Evolutionary conservation across 1,284 basidiomycete species (phyloP), one percentile per base, ranked within the genome.

Genomic region (Somion occarium): DNA sequence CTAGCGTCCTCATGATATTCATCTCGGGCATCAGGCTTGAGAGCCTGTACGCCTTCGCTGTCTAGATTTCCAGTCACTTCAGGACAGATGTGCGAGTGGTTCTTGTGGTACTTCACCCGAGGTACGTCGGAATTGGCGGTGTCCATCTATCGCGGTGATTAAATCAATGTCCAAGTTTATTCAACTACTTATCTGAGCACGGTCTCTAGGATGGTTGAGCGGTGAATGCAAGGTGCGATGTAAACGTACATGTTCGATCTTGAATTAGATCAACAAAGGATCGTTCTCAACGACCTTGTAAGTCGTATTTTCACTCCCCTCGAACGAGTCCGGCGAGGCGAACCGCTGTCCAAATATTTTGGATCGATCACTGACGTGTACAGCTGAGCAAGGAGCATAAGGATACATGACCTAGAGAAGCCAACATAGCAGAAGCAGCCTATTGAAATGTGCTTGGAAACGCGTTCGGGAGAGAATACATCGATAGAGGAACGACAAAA

Each of bases 281-380:
- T 67, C 64, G 48, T 65, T 64, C 48, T 48, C 58, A 38, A 66
- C 55, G 38, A 66, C 56, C 53, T 68, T 53, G 49, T 64, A 65
- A 25, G 59, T 54, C 48, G 63, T 61, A 53, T 67, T 68, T 55
- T 60, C 59, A 52, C 59, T 62, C 48, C 55, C 54, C 38, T 56
- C 59, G 55, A 68, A 66, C 42, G 67, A 56, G 53, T 63, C 66
- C 9, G 63, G 65, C 38, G 66, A 57, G n/a, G 62, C 65, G 48
- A 67, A 68, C 64, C 65, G 65, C 52, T 68, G 66, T 18, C 64
- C 65, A 12, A 61, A 62, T 65, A 68, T 66, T 58, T 67, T 66
- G 56, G 62, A 66, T 48, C 64, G 56, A 52, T 68, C 62, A 51
- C 65, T 62, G 30, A 63, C 64, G 52, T 66, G 67, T 24, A 67